phyloP scores from a whole-genome alignment of 208 protist species.

The Crithidia expoeki region DNA sequence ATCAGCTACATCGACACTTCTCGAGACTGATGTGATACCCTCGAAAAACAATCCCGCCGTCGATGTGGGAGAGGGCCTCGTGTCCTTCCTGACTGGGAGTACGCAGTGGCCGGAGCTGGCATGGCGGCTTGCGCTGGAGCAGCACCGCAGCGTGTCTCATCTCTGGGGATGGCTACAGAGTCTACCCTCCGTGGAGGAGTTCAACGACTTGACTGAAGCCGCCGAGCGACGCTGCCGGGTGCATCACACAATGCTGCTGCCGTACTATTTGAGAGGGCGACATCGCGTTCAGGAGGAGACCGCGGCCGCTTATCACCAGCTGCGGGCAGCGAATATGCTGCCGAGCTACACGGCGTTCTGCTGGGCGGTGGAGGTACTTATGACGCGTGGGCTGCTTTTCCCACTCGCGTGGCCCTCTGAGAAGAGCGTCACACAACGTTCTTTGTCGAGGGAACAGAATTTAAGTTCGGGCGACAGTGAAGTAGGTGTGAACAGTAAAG shows the following conservation, averaged over 20 bases:
- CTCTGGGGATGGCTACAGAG: constrained; percentile 87
- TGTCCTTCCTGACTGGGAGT: constrained; percentile 58
- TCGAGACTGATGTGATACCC: not conserved
- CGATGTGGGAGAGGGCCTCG: constrained; percentile 35
- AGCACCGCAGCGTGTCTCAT: constrained; percentile 70
- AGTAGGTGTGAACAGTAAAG: not conserved
- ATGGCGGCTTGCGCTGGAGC: constrained; percentile 82
- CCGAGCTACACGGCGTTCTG: constrained; percentile 47
- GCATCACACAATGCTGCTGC: constrained; percentile 62
- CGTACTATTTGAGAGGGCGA: constrained; percentile 50
- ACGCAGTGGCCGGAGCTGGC: constrained; percentile 71
- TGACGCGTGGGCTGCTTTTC: constrained; percentile 62
- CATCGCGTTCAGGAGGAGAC: constrained; percentile 54
- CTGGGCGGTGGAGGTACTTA: constrained; percentile 67
- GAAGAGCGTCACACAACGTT: not conserved
- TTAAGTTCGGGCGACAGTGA: not conserved
- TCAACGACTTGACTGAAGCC: constrained; percentile 40
- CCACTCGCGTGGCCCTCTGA: constrained; percentile 55
- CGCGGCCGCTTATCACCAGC: constrained; percentile 38
- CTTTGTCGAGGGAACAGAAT: not conserved
- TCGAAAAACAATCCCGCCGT: not conserved
- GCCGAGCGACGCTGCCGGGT: constrained; percentile 62
- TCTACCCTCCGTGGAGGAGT: constrained; percentile 48
- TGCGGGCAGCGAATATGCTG: constrained; percentile 50
- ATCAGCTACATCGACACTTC: not conserved